A percentile compares a stretch with the other conserved stretches of the same genome.
phyloP scores from a whole-genome alignment of 306 rosid genomes.

The Casuarina glauca region DNA sequence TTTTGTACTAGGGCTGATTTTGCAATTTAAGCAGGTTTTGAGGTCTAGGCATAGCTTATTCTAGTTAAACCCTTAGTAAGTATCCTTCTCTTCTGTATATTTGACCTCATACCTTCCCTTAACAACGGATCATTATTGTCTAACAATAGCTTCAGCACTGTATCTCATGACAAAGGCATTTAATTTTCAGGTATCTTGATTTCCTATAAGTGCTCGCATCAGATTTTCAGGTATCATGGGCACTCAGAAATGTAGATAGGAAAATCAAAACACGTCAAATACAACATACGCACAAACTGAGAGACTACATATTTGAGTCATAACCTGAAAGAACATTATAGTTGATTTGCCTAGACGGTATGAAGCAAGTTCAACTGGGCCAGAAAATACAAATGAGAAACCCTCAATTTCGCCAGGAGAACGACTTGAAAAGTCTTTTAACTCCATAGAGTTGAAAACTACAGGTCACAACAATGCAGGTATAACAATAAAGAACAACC shows the following conservation, averaged over 20 bases:
- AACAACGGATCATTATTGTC: background rate
- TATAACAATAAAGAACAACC: background rate
- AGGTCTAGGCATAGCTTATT: background rate
- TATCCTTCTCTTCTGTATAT: slow-evolving; percentile 2
- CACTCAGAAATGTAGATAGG: background rate
- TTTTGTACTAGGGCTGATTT: slow-evolving; percentile 3
- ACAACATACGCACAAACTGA: background rate
- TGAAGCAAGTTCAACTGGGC: background rate
- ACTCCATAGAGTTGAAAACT: background rate
- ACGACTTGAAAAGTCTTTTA: too few relatives aligned
- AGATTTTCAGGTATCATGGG: background rate
- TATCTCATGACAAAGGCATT: background rate
- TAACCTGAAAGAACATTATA: background rate
- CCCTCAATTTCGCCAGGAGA: too few relatives aligned
- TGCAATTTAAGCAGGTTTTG: slow-evolving; percentile 12
- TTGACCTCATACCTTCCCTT: background rate
- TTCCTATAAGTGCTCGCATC: background rate
- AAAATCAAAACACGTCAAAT: background rate
- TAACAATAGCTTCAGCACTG: background rate
- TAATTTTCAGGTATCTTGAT: background rate
- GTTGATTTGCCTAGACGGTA: background rate
- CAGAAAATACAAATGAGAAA: background rate
- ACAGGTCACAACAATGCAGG: background rate
- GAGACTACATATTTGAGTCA: background rate
- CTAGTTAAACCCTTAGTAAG: slow-evolving; percentile 3